These are phyloP conservation scores for Gymnopilus junonius DNA, from an alignment of 768 basidiomycete species.

Conservation along the genomic window DNA sequence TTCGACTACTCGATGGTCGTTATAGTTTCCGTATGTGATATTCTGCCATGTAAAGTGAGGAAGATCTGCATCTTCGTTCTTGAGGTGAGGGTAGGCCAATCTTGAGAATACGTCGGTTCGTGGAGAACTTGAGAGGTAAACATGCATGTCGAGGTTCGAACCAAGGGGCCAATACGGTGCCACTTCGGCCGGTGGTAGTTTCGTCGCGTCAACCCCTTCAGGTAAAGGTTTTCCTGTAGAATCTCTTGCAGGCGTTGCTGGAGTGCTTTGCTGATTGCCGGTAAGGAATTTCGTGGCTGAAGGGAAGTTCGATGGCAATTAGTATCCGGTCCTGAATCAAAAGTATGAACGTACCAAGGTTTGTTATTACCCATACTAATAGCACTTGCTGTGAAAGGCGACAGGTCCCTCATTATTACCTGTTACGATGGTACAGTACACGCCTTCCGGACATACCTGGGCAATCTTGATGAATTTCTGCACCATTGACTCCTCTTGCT, in stretches of 20 bases:
- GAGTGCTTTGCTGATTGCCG: slow-evolving; percentile 31
- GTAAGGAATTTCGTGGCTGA: slow-evolving; percentile 51
- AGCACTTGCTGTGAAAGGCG: slow-evolving; percentile 62
- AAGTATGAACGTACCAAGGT: slow-evolving; percentile 52
- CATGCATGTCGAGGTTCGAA: slow-evolving; percentile 68
- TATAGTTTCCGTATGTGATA: slow-evolving; percentile 79
- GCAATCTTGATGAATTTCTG: slow-evolving; percentile 22
- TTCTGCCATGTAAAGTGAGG: slow-evolving; percentile 80
- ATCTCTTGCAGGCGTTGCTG: slow-evolving; percentile 25
- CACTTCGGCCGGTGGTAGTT: slow-evolving; percentile 58
- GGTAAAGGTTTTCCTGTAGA: slow-evolving; percentile 13
- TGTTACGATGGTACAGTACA: neutral
- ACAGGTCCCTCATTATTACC: slow-evolving; percentile 1
- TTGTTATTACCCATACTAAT: slow-evolving; percentile 66
- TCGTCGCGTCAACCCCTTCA: slow-evolving; percentile 46
- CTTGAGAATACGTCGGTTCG: slow-evolving; percentile 61
- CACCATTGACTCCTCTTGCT: slow-evolving; percentile 20
- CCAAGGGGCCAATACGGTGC: slow-evolving; percentile 64
- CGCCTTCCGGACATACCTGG: slow-evolving; percentile 17
- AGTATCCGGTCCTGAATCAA: slow-evolving; percentile 3
- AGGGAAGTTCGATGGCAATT: neutral
- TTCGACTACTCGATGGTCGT: slow-evolving; percentile 57
- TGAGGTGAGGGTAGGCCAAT: slow-evolving; percentile 53
- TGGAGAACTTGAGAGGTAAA: slow-evolving; percentile 73
- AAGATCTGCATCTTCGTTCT: slow-evolving; percentile 52